Evolutionary conservation across 2,329 filamentous ascomycete species (phyloP).

Genomic region (Sporothrix luriei): DNA sequence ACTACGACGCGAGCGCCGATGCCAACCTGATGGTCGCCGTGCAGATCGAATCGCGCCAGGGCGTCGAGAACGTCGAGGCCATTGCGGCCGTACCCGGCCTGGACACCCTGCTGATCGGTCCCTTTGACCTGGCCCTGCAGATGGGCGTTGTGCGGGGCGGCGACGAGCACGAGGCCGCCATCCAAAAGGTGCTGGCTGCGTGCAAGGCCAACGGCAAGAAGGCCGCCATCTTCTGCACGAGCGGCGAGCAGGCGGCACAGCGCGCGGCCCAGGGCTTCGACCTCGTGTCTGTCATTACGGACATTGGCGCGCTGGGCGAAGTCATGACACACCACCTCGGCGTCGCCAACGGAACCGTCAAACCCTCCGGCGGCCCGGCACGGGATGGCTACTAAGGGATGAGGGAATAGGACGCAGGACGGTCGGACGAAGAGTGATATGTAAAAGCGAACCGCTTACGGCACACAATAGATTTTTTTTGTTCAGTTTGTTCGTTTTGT

Average conservation of each 20-base stretch:
- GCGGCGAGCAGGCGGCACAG: slow-evolving; percentile 43
- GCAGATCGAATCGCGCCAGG: slow-evolving; percentile 48
- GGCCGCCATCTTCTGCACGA: slow-evolving; percentile 48
- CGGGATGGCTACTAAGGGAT: slow-evolving; percentile 33
- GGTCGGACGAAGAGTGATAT: not conserved
- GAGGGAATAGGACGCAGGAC: not conserved
- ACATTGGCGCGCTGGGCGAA: slow-evolving; percentile 42
- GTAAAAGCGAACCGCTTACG: not conserved
- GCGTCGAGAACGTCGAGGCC: slow-evolving; percentile 48
- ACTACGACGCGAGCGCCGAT: slow-evolving; percentile 45
- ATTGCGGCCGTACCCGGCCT: slow-evolving; percentile 48
- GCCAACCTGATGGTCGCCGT: slow-evolving; percentile 42
- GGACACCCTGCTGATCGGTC: slow-evolving; percentile 47
- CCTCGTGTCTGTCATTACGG: slow-evolving; percentile 47
- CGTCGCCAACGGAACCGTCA: slow-evolving; percentile 39
- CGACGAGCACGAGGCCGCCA: slow-evolving; percentile 46
- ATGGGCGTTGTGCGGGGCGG: slow-evolving; percentile 41
- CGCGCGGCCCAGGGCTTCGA: slow-evolving; percentile 46
- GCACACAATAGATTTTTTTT: slow-evolving; percentile 1
- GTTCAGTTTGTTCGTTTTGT: not conserved
- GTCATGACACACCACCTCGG: slow-evolving; percentile 43
- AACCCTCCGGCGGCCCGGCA: not conserved
- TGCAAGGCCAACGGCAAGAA: slow-evolving; percentile 45
- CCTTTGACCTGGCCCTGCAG: slow-evolving; percentile 44
- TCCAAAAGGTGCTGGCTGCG: slow-evolving; percentile 43